Percentiles rank a stretch among this genome's conserved stretches.
Evolutionary conservation across 345 rosid genomes (phyloP).

Genomic region (Salix arbutifolia): DNA sequence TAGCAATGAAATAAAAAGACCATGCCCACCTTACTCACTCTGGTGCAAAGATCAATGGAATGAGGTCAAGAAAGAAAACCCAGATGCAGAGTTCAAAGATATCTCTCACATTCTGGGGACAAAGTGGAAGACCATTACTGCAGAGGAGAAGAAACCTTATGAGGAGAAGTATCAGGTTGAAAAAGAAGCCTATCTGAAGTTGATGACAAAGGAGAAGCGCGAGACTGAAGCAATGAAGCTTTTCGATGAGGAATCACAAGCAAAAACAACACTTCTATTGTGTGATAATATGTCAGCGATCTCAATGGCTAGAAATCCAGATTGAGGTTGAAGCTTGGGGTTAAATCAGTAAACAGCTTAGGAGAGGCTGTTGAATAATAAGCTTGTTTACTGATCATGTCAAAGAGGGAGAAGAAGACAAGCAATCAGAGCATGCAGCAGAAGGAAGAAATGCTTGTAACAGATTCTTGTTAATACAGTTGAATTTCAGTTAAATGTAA

Average conservation of each 20-base stretch:
- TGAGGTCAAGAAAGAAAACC: conserved; percentile 75
- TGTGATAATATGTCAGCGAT: too few species aligned
- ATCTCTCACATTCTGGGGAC: conserved; percentile 65
- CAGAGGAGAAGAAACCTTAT: conserved; percentile 88
- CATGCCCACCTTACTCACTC: conserved; percentile 64
- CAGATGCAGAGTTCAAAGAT: conserved; percentile 86
- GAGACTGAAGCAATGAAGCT: conserved; percentile 91
- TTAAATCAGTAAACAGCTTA: too few species aligned
- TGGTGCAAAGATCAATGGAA: conserved; percentile 91
- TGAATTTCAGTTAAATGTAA: too few species aligned
- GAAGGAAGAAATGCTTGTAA: too few species aligned
- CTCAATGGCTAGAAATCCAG: too few species aligned
- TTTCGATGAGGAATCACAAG: conserved; percentile 69
- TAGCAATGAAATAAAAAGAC: conserved; percentile 65
- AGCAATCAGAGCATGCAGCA: too few species aligned
- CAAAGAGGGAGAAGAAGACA: too few species aligned
- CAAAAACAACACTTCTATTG: conserved; percentile 36
- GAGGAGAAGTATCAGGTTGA: conserved; percentile 75
- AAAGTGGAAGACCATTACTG: conserved; percentile 73
- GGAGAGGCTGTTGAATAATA: too few species aligned
- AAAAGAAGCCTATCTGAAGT: conserved; percentile 69
- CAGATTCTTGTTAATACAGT: too few species aligned
- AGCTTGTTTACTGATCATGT: too few species aligned
- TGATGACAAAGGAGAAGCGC: conserved; percentile 66
- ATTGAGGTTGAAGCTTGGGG: too few species aligned